Conservation (phyloP, 108 stramenopile species). For the Epipyxis sp. region DNA sequence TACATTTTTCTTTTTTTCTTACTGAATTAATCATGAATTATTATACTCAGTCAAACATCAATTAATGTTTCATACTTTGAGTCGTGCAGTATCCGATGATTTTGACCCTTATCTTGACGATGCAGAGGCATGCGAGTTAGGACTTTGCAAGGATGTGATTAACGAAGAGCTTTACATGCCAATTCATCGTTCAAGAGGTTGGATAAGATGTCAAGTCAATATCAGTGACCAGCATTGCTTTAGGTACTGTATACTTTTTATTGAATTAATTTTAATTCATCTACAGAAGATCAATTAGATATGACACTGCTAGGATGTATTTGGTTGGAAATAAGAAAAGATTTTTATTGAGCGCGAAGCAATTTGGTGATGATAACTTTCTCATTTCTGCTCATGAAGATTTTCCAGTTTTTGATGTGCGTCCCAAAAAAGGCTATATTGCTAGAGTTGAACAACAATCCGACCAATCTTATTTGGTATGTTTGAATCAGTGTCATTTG, state of each 20-base stretch:
- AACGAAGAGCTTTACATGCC: slow-evolving; percentile 4
- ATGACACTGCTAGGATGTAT: background rate
- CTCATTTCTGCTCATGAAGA: background rate
- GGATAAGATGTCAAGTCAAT: slow-evolving; percentile 3
- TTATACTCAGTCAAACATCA: too few species aligned
- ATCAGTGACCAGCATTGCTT: background rate
- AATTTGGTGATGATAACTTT: background rate
- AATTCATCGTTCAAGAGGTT: background rate
- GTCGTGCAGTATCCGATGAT: too few species aligned
- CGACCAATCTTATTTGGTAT: background rate
- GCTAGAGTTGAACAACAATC: background rate
- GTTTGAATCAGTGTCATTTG: slow-evolving; percentile 13
- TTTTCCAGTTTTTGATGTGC: background rate
- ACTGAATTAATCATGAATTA: too few species aligned
- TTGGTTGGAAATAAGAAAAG: background rate
- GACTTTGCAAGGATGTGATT: background rate
- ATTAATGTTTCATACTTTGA: too few species aligned
- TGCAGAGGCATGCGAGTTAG: background rate
- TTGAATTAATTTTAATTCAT: background rate
- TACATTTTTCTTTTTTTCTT: too few species aligned
- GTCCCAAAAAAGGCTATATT: background rate
- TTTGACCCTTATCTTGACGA: background rate
- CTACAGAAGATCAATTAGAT: background rate
- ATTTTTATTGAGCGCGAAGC: slow-evolving; percentile 16
- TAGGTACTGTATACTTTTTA: background rate